A percentile compares a stretch with the other conserved stretches of the same genome.
These are phyloP conservation scores for Canna indica DNA, from an alignment of 176 grass and related monocot species.

Conservation along the genomic window DNA sequence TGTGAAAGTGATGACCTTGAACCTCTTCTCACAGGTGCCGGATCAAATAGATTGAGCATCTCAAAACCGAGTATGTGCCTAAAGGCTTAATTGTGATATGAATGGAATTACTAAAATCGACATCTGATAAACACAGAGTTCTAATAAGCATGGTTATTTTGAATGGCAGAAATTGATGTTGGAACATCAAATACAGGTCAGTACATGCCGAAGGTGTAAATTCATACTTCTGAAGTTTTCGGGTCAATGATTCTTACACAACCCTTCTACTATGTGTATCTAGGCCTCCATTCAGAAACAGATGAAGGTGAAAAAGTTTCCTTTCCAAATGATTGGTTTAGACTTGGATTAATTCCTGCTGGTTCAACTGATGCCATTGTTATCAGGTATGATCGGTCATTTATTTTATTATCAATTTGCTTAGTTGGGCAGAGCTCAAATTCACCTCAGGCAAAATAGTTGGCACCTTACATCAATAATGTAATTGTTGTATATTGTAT, in stretches of 20 bases:
- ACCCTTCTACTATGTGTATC: not conserved
- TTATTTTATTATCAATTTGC: not conserved
- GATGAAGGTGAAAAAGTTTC: constrained; percentile 37
- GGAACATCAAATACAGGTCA: constrained; percentile 15
- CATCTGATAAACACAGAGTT: not conserved
- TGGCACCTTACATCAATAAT: not conserved
- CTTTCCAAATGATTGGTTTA: constrained; percentile 93
- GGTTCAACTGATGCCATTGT: constrained; percentile 96
- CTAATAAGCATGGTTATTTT: constrained; percentile 5
- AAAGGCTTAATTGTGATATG: constrained; percentile 25
- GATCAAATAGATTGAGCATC: constrained; percentile 25
- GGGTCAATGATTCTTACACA: not conserved
- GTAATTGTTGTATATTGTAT: too few species aligned
- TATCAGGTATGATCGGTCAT: constrained; percentile 47
- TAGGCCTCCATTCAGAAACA: constrained; percentile 23
- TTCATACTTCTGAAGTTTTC: not conserved
- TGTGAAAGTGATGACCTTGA: constrained; percentile 61
- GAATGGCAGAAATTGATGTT: constrained; percentile 25
- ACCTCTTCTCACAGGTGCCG: constrained; percentile 58
- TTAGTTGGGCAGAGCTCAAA: not conserved
- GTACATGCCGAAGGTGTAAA: not conserved
- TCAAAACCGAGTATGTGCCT: constrained; percentile 42
- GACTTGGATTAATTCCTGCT: constrained; percentile 87
- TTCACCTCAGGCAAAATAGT: too few species aligned
- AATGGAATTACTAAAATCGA: constrained; percentile 3